Base-by-base conservation (phyloP, 208 protist species). In the Leishmania braziliensis region DNA sequence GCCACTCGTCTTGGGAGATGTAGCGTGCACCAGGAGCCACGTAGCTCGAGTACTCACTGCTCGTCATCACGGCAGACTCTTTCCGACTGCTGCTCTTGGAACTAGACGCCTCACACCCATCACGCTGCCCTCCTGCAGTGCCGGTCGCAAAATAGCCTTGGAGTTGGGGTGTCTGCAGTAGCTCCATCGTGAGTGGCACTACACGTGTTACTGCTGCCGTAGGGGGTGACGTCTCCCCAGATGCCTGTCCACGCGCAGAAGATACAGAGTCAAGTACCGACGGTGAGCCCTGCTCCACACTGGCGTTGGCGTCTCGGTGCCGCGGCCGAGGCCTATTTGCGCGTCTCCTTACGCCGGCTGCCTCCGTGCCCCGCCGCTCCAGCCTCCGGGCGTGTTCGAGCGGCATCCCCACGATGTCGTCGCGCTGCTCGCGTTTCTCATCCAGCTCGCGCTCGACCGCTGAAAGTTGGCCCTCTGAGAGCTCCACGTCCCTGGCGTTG, bases 351-450 rank as follows among this genome's bases (percentile, higher is more conserved):
- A 46, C 62, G 1, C 18, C 5, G 3, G 77, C 43, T 5, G 48
- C 65, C 43, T 23, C 65, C 36, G 36, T 51, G 5, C 50, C 76
- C 8, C 58, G 76, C 51, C 75, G 71, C 82, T 84, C 72, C 29
- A 88, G 63, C 74, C 83, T 82, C 14, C 72, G 50, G 20, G 84
- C 85, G 2, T 79, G 84, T 70, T 88, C 86, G 3, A 93, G 83
- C 20, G 91, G 80, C 83, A 95, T 87, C n/a, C 88, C 91, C 23
- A 95, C 89, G n/a, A 95, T 81, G 36, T 93, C 89, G 65, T 90
- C 84, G 20, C 73, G 80, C 36, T 76, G 82, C 56, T 83, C 82
- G 33, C 88, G 89, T 68, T 82, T 79, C 29, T 86, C 82, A 2
- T 91, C 87, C 43, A 94, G 80, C 23, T 80, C 82, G 0, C 82